Conservation (phyloP, 805 yeast genomes). For the Ogataea thermomethanolica region DNA sequence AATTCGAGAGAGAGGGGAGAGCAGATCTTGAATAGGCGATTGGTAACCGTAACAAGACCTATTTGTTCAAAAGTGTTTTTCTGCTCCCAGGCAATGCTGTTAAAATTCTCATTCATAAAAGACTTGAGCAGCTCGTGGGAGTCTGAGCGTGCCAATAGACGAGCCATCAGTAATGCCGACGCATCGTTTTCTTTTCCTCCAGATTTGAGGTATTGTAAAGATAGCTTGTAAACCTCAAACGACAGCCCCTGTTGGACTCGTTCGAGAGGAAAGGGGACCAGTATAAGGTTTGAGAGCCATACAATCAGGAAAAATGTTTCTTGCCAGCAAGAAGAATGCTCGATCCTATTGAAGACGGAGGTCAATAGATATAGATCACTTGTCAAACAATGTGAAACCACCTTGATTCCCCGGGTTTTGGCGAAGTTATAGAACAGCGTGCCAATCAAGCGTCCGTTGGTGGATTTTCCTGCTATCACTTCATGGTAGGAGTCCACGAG, state of each 20-base stretch:
- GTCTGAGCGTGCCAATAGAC: conserved; percentile 52
- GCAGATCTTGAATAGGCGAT: conserved; percentile 23
- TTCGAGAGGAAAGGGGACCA: conserved; percentile 70
- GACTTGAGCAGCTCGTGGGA: conserved; percentile 24
- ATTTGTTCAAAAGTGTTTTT: conserved; percentile 13
- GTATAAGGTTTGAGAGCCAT: conserved; percentile 68
- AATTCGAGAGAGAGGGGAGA: conserved; percentile 3
- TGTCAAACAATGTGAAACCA: conserved; percentile 53
- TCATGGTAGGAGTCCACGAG: conserved; percentile 30
- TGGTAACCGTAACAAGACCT: conserved; percentile 22
- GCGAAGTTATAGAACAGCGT: conserved; percentile 54
- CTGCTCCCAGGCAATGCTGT: conserved; percentile 19
- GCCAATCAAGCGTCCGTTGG: conserved; percentile 13
- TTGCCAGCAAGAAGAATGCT: conserved; percentile 38
- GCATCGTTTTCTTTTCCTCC: conserved; percentile 60
- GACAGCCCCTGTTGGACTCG: conserved; percentile 35
- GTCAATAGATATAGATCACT: conserved; percentile 54
- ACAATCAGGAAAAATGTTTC: conserved; percentile 49
- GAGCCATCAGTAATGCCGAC: conserved; percentile 48
- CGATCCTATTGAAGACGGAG: conserved; percentile 30
- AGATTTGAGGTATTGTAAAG: conserved; percentile 32
- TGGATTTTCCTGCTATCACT: conserved; percentile 5
- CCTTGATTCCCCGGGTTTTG: conserved; percentile 65
- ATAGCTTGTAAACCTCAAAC: conserved; percentile 35
- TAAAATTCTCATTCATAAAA: conserved; percentile 23